Percentiles rank a stretch among this genome's conserved stretches.
Evolutionary conservation across 139 green algal genomes (phyloP).

Genomic region (Ettlia oleoabundans): DNA sequence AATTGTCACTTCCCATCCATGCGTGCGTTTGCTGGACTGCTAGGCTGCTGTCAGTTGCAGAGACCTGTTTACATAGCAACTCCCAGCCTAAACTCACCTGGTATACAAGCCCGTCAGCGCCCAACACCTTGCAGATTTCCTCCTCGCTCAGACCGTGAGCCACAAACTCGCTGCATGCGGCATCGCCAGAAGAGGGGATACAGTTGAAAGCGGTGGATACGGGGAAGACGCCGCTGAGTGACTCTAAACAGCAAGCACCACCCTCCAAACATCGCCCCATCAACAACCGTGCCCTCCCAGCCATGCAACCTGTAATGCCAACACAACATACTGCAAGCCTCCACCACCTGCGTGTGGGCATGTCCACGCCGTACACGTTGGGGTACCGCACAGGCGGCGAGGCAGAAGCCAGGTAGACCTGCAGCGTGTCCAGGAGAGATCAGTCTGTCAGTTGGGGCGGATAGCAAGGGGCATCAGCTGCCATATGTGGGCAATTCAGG

Average conservation of each 20-base stretch:
- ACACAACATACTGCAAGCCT: neutral
- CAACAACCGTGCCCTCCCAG: too few relatives aligned
- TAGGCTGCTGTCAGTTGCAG: too few relatives aligned
- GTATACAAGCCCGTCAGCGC: constrained; percentile 95
- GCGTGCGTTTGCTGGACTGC: too few relatives aligned
- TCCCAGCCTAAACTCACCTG: constrained; percentile 48
- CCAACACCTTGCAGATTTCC: constrained; percentile 77
- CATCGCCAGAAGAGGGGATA: neutral
- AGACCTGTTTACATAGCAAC: too few relatives aligned
- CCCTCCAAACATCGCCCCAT: too few relatives aligned
- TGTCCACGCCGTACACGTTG: constrained; percentile 99
- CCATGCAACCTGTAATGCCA: neutral
- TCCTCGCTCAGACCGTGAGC: constrained; percentile 83
- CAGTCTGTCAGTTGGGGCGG: too few relatives aligned
- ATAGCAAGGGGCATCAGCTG: neutral
- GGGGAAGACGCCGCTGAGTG: too few relatives aligned
- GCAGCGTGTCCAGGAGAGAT: neutral
- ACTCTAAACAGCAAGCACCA: too few relatives aligned
- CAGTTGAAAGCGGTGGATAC: neutral
- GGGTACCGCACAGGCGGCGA: constrained; percentile 93
- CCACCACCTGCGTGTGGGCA: constrained; percentile 75
- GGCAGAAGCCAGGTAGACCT: constrained; percentile 95
- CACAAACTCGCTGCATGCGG: constrained; percentile 87
- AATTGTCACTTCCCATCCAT: too few relatives aligned
- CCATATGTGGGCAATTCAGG: too few relatives aligned